Conservation (phyloP, 768 basidiomycete species). For the Kwoniella sp. region DNA sequence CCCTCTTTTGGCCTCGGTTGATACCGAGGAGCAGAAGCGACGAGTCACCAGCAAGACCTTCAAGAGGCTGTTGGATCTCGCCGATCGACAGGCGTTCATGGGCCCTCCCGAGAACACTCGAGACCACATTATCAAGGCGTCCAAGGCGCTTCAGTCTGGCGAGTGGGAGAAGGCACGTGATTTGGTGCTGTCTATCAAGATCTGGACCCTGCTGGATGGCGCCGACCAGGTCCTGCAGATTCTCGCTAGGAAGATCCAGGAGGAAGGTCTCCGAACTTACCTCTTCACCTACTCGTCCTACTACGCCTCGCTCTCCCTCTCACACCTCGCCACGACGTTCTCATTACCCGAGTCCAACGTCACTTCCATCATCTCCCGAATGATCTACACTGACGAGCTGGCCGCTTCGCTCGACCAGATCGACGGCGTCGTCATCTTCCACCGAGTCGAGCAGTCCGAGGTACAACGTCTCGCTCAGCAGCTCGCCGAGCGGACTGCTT, state of each 20-base stretch:
- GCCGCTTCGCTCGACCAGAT: constrained; percentile 85
- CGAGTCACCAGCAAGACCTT: constrained; percentile 95
- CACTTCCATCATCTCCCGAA: constrained; percentile 87
- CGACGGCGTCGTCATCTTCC: constrained; percentile 84
- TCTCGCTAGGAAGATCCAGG: constrained; percentile 95
- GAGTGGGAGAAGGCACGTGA: constrained; percentile 96
- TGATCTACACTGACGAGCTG: constrained; percentile 98
- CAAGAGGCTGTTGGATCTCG: constrained; percentile 88
- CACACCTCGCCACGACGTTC: constrained; percentile 81
- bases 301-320: constrained; percentile 85
- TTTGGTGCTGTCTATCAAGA: constrained; percentile 90
- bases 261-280: constrained; percentile 93
- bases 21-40: constrained; percentile 87
- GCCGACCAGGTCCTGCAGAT: constrained; percentile 82
- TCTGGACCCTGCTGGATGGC: constrained; percentile 96
- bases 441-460: constrained; percentile 80
- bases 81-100: constrained; percentile 94
- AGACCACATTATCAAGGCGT: constrained; percentile 99
- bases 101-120: constrained; percentile 97
- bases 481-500: constrained; percentile 79
- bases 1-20: constrained; percentile 86
- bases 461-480: constrained; percentile 84
- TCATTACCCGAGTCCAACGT: constrained; percentile 73
- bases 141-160: constrained; percentile 89
- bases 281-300: constrained; percentile 95